phyloP scores from a whole-genome alignment of 2,329 filamentous ascomycete genomes.

The Acarospora socialis region DNA sequence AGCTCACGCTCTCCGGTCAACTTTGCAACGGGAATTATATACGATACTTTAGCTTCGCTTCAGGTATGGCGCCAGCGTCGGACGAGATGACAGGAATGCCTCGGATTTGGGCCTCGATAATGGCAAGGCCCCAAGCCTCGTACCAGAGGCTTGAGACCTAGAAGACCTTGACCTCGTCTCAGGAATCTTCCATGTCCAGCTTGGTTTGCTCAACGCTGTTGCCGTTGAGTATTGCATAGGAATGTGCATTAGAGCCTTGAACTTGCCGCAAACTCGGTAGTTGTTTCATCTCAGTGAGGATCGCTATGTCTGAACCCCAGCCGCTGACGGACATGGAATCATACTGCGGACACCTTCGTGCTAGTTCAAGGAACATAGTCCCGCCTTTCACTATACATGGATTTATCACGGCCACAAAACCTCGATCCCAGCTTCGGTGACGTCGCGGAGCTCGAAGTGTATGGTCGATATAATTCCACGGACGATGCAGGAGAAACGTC shows the following conservation, averaged over 20 bases:
- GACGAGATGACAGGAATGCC: conserved; percentile 15
- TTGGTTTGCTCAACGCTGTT: conserved; percentile 5
- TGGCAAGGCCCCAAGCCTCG: conserved; percentile 14
- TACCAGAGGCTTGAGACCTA: conserved; percentile 14
- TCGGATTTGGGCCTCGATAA: conserved; percentile 14
- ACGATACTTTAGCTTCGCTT: conserved; percentile 12
- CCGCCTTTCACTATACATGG: conserved; percentile 12
- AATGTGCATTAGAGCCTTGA: conserved; percentile 1
- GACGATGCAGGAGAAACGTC: conserved; percentile 11
- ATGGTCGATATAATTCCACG: conserved; percentile 13
- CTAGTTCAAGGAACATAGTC: conserved; percentile 10
- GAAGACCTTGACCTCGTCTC: conserved; percentile 11
- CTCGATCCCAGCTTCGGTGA: conserved; percentile 11
- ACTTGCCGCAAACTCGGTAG: too few relatives aligned
- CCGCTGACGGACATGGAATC: conserved; percentile 10
- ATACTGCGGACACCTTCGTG: conserved; percentile 10
- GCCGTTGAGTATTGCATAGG: conserved; percentile 7
- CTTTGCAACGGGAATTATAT: too few relatives aligned
- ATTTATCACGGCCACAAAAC: conserved; percentile 12
- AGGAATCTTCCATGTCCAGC: conserved; percentile 12
- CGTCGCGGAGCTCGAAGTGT: conserved; percentile 8
- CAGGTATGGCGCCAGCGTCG: conserved; percentile 12
- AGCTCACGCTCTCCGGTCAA: too few relatives aligned
- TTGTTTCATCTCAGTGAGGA: too few relatives aligned
- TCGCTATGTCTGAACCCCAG: conserved; percentile 10